Evolutionary conservation across 2,329 filamentous ascomycete genomes (phyloP).

Genomic region (Diaporthe australafricana): DNA sequence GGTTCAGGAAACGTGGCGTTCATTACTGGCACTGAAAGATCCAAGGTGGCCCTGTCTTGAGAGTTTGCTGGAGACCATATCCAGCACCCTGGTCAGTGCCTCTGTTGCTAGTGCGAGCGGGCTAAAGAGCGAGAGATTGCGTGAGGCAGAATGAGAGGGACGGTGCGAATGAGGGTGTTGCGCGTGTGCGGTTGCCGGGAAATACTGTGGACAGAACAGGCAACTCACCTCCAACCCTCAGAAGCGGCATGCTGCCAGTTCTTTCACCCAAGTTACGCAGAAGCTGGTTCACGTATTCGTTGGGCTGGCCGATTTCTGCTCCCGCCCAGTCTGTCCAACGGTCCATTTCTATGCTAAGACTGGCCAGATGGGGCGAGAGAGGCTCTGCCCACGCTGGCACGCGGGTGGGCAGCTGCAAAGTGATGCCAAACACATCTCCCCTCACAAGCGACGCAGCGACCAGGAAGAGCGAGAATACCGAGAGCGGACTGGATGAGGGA

Average conservation of each 20-base stretch:
- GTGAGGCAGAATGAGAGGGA: neutral
- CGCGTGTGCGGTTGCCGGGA: no score
- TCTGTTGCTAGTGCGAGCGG: neutral
- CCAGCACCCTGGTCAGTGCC: neutral
- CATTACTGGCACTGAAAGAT: conserved; percentile 3
- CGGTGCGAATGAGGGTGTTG: no score
- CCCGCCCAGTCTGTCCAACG: conserved; percentile 8
- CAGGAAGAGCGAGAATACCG: neutral
- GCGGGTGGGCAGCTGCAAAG: neutral
- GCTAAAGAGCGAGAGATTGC: neutral
- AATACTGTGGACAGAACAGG: neutral
- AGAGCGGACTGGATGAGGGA: neutral
- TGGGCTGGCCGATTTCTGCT: conserved; percentile 4
- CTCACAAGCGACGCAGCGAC: neutral
- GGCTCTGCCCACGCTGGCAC: conserved; percentile 7
- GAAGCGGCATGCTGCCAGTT: neutral
- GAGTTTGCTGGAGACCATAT: neutral
- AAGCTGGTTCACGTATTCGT: neutral
- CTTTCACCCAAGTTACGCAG: conserved; percentile 1
- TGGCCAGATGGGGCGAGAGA: conserved; percentile 9
- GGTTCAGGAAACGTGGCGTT: conserved; percentile 2
- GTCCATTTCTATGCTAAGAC: conserved; percentile 7
- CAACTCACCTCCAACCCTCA: conserved; percentile 5
- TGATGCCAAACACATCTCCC: neutral
- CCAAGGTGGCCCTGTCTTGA: neutral